Base-by-base conservation (phyloP, 768 basidiomycete species). In the Leccinum boreale region DNA sequence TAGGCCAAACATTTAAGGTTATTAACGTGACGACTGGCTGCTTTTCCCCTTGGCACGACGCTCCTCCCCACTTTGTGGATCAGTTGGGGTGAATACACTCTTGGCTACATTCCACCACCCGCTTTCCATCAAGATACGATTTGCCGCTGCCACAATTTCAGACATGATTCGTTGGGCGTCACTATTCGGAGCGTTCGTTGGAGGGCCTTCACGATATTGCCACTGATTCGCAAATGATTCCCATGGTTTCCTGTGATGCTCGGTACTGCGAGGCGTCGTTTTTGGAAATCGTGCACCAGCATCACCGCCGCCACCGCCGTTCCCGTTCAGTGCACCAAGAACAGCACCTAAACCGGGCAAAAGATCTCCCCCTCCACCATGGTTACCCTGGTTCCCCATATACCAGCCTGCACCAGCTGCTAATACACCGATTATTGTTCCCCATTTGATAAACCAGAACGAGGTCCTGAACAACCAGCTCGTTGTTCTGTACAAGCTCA, bases 391-490 rank as follows among this genome's bases (percentile, higher is more conserved):
- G 55, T 72, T 74, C 10, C 76, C 79, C 69, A 82, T 70, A 50
- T 82, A 72, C 80, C 82, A 90, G 10, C 83, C 85, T 15, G 73
- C 68, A 8, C 76, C 78, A 6, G 80, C 85, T n/a, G 81, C 78
- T 8, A 86, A 64, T 2, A 77, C 71, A 12, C 77, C 80, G 9
- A 90, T 58, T 49, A 93, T 73, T 11, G 77, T 73, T 23, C 86
- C 87, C 90, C 90, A 93, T 73, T 93, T 93, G 65, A 89, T 68
- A 65, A 90, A 80, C 78, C 82, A 90, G 62, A 90, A 70, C 26
- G 73, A 75, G 33, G 82, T 83, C 58, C 87, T 81, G 61, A 92
- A 73, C 64, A 88, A 77, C 85, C 87, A 92, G 23, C 79, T 80
- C 12, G 90, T 86, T 5, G 91, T 92, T 58, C 89, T 86, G 73